A percentile compares a stretch with the other conserved stretches of the same genome.
phyloP scores from a whole-genome alignment of 225 moss, liverwort and hornwort species.

The Polytrichum commune region DNA sequence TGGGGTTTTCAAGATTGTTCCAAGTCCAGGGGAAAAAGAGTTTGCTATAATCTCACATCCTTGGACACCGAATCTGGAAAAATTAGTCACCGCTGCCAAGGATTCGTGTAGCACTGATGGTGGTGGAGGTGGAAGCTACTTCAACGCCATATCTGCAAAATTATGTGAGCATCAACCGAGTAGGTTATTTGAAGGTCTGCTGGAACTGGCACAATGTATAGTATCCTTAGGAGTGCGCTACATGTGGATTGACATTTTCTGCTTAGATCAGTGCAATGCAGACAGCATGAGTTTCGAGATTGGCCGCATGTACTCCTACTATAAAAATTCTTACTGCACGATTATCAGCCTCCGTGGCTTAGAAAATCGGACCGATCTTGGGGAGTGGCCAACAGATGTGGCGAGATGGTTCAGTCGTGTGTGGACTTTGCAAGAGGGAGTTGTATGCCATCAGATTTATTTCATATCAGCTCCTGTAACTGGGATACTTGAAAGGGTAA shows the following conservation, averaged over 20 bases:
- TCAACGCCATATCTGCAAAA: slow-evolving; percentile 4
- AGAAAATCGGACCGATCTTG: slow-evolving; percentile 17
- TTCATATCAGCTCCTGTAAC: slow-evolving; percentile 1
- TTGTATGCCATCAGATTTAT: slow-evolving; percentile 26
- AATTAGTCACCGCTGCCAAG: not conserved
- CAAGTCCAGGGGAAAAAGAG: not conserved
- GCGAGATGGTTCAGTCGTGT: slow-evolving; percentile 28
- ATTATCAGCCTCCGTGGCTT: slow-evolving; percentile 21
- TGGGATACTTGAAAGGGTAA: slow-evolving; percentile 13
- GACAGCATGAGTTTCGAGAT: slow-evolving; percentile 22
- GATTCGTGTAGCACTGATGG: slow-evolving; percentile 12
- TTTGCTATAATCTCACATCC: slow-evolving; percentile 22
- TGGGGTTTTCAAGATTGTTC: slow-evolving; percentile 13
- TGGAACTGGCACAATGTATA: slow-evolving; percentile 25
- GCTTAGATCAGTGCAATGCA: slow-evolving; percentile 15
- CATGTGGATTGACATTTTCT: slow-evolving; percentile 22
- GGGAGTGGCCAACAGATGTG: slow-evolving; percentile 23
- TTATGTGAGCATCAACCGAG: not conserved
- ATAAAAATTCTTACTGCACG: slow-evolving; percentile 17
- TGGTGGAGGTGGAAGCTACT: slow-evolving; percentile 19
- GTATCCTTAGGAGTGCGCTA: slow-evolving; percentile 22
- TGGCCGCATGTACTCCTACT: slow-evolving; percentile 22
- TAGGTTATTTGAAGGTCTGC: slow-evolving; percentile 19
- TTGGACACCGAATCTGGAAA: slow-evolving; percentile 17
- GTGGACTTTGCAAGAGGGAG: slow-evolving; percentile 26